phyloP scores from a whole-genome alignment of 2,329 filamentous ascomycete species.

The Simplicillium sp. region DNA sequence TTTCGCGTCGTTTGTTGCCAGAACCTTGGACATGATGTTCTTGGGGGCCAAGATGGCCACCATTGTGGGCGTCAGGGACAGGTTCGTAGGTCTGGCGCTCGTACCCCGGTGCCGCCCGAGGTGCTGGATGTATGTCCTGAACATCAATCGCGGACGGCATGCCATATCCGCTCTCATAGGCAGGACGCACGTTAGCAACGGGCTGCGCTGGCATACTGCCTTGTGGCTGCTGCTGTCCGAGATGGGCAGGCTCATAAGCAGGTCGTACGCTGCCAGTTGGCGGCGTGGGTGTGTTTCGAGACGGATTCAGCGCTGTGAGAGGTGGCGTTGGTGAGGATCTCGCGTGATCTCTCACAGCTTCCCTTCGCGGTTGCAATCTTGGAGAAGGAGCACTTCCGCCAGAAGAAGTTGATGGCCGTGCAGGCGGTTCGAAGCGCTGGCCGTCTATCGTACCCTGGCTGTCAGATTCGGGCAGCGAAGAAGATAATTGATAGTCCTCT shows the following conservation, averaged over 20 bases:
- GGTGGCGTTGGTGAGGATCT: conserved; percentile 42
- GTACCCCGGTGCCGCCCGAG: conserved; percentile 9
- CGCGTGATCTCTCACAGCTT: conserved; percentile 17
- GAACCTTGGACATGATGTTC: conserved; percentile 22
- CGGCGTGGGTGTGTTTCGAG: conserved; percentile 34
- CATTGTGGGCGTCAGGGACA: conserved; percentile 6
- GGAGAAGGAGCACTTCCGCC: conserved; percentile 39
- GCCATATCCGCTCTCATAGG: conserved; percentile 34
- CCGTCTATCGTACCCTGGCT: conserved; percentile 18
- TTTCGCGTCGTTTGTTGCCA: conserved; percentile 46
- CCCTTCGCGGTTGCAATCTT: conserved; percentile 29
- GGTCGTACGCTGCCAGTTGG: conserved; percentile 20
- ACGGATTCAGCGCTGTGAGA: conserved; percentile 18
- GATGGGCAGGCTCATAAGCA: conserved; percentile 35
- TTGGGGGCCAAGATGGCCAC: too few species aligned
- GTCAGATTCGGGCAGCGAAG: conserved; percentile 29
- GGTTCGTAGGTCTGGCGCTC: conserved; percentile 2
- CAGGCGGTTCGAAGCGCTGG: conserved; percentile 23
- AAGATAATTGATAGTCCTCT: conserved; percentile 51
- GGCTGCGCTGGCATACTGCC: conserved; percentile 17
- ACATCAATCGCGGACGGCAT: conserved; percentile 7
- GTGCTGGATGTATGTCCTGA: conserved; percentile 11
- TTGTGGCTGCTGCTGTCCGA: conserved; percentile 23
- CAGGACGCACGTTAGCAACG: conserved; percentile 17
- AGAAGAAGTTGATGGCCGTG: conserved; percentile 40